These are phyloP conservation scores for Ogataea trehaloabstinens DNA, from an alignment of 805 yeast genomes.

Conservation along the genomic window DNA sequence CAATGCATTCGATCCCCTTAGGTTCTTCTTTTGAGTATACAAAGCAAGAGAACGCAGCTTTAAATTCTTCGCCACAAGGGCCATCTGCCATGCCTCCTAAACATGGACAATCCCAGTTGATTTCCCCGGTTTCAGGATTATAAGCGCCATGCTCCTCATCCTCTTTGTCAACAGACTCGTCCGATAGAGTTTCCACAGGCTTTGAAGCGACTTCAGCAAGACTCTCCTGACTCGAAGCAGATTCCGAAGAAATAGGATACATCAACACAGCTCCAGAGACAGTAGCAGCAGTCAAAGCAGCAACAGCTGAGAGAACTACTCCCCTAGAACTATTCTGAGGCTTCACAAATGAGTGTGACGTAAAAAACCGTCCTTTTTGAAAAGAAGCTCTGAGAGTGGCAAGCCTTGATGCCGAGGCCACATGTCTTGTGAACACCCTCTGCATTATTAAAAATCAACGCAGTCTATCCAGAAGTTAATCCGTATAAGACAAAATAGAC, in stretches of 20 bases:
- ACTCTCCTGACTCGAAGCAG: slow-evolving; percentile 11
- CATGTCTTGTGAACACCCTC: slow-evolving; percentile 1
- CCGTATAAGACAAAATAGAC: no score
- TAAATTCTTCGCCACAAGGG: slow-evolving; percentile 96
- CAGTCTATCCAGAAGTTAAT: no score
- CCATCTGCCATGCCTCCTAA: slow-evolving; percentile 99
- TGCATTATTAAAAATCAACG: no score
- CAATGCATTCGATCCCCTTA: slow-evolving; percentile 93
- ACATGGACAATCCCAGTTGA: slow-evolving; percentile 99
- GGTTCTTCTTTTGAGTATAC: slow-evolving; percentile 93
- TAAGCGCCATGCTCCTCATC: slow-evolving; percentile 65
- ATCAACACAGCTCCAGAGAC: slow-evolving; percentile 4
- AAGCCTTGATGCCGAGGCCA: slow-evolving; percentile 2
- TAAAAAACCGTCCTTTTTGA: neutral
- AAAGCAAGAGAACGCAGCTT: slow-evolving; percentile 91
- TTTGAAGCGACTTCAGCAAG: slow-evolving; percentile 18
- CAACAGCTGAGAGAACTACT: slow-evolving; percentile 3
- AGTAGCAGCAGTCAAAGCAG: slow-evolving; percentile 8
- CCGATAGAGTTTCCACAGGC: slow-evolving; percentile 14
- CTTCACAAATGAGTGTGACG: neutral
- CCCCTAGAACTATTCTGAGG: slow-evolving; percentile 1
- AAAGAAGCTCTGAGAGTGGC: slow-evolving; percentile 6
- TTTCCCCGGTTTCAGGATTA: slow-evolving; percentile 96
- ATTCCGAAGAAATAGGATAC: slow-evolving; percentile 12
- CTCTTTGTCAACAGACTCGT: slow-evolving; percentile 29